Evolutionary conservation across 805 yeast species (phyloP).

Genomic region (Metschnikowia continentalis): DNA sequence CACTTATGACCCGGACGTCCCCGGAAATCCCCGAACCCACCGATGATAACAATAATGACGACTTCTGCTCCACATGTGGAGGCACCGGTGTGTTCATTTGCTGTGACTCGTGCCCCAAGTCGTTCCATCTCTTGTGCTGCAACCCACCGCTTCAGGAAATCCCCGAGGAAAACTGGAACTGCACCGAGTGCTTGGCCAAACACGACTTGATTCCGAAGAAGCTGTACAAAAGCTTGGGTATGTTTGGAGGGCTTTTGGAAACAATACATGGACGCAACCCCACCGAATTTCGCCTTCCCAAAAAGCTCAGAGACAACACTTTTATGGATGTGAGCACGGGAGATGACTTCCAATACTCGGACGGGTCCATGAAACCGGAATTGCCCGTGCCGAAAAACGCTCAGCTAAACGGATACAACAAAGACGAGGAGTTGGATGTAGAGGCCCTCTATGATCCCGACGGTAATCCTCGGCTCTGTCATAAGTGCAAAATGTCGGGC

Average conservation of each 20-base stretch:
- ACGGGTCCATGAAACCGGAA: slow-evolving; percentile 44
- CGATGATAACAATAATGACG: slow-evolving; percentile 56
- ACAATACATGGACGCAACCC: slow-evolving; percentile 57
- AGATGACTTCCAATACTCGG: slow-evolving; percentile 66
- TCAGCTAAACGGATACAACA: slow-evolving; percentile 36
- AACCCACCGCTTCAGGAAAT: slow-evolving; percentile 83
- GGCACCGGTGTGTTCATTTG: slow-evolving; percentile 86
- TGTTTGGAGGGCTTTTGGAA: slow-evolving; percentile 55
- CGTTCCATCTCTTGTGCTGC: slow-evolving; percentile 88
- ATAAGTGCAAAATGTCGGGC: slow-evolving; percentile 71
- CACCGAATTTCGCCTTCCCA: slow-evolving; percentile 52
- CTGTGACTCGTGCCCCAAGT: slow-evolving; percentile 88
- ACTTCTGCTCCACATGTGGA: slow-evolving; percentile 87
- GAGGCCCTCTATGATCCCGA: slow-evolving; percentile 61
- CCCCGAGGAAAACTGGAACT: slow-evolving; percentile 90
- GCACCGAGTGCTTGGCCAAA: slow-evolving; percentile 65
- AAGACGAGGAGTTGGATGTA: slow-evolving; percentile 53
- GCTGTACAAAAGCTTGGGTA: slow-evolving; percentile 38
- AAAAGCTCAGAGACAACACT: slow-evolving; percentile 54
- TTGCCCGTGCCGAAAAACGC: slow-evolving; percentile 37
- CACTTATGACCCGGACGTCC: slow-evolving; percentile 16
- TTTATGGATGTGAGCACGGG: slow-evolving; percentile 72
- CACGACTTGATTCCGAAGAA: slow-evolving; percentile 22
- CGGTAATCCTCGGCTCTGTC: slow-evolving; percentile 70
- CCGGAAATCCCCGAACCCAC: slow-evolving; percentile 11